A percentile compares a stretch with the other conserved stretches of the same genome.
Conservation (phyloP, 257 asterid species). For the Solanum chilense region DNA sequence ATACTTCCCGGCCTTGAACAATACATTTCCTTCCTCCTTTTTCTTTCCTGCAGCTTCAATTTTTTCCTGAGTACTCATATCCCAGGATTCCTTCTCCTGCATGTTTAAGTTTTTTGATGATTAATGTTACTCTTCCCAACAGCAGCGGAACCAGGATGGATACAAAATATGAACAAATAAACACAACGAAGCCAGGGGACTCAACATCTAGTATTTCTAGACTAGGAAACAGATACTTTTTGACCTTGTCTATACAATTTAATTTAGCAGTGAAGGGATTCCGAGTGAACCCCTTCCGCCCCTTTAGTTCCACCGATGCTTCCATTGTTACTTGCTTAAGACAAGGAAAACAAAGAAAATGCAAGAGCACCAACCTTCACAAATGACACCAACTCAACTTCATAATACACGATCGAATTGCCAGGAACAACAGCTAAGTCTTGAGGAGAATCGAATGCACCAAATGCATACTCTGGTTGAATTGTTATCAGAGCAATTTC, state of each 20-base stretch:
- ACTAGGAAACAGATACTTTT: not conserved
- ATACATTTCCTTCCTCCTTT: constrained; percentile 47
- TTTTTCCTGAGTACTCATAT: constrained; percentile 40
- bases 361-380: constrained; percentile 28
- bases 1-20: constrained; percentile 44
- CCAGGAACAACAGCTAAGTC: constrained; percentile 44
- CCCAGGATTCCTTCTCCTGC: constrained; percentile 70
- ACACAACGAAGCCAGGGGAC: not conserved
- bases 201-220: not conserved
- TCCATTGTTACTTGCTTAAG: not conserved
- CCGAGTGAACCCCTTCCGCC: not conserved
- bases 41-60: constrained; percentile 39
- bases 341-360: not conserved
- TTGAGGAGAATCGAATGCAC: constrained; percentile 29
- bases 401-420: constrained; percentile 30
- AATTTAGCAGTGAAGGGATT: not conserved
- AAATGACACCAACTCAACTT: constrained; percentile 46
- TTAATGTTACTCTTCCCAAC: not conserved
- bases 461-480: constrained; percentile 48
- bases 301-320: not conserved
- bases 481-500: constrained; percentile 34
- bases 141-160: not conserved
- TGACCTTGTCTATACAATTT: rapidly evolving
- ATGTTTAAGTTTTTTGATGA: not conserved
- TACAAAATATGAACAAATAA: not conserved